These are phyloP conservation scores for Rutstroemia sp. DNA, from an alignment of 2,329 filamentous ascomycete species.

Conservation along the genomic window DNA sequence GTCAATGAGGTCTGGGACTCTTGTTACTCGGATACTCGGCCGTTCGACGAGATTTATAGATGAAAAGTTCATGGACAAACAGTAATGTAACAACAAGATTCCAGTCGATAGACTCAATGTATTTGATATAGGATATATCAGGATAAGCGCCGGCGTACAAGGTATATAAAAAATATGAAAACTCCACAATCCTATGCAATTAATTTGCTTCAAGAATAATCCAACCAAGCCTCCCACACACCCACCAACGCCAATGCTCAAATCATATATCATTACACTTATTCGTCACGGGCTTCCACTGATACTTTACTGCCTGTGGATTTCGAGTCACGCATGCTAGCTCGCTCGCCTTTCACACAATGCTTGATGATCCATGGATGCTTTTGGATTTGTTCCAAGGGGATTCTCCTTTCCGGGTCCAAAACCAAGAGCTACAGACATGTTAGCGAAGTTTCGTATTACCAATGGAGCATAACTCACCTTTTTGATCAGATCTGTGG, in stretches of 20 bases:
- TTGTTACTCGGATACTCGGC: slow-evolving; percentile 87
- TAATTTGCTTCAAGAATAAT: slow-evolving; percentile 13
- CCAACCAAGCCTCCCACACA: background rate
- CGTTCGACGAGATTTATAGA: slow-evolving; percentile 94
- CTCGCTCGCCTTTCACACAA: slow-evolving; percentile 48
- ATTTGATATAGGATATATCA: slow-evolving; percentile 15
- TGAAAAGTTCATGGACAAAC: slow-evolving; percentile 32
- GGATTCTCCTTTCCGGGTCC: slow-evolving; percentile 87
- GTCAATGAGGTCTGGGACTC: slow-evolving; percentile 99
- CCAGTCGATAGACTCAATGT: slow-evolving; percentile 1
- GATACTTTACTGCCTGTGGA: slow-evolving; percentile 27
- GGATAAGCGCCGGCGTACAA: slow-evolving; percentile 27
- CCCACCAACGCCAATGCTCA: slow-evolving; percentile 21
- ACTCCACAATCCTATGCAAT: slow-evolving; percentile 25
- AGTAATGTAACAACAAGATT: slow-evolving; percentile 3
- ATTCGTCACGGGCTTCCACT: slow-evolving; percentile 18
- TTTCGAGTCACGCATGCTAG: slow-evolving; percentile 28
- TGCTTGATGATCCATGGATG: slow-evolving; percentile 98
- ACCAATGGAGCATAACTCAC: slow-evolving; percentile 40
- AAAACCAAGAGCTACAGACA: slow-evolving; percentile 67
- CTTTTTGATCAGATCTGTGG: slow-evolving; percentile 84
- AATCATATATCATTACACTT: slow-evolving; percentile 23
- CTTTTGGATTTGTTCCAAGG: slow-evolving; percentile 77
- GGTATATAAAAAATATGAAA: slow-evolving; percentile 17
- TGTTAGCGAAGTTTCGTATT: slow-evolving; percentile 16